Evolutionary conservation across 2,329 filamentous ascomycete genomes (phyloP).

Genomic region (Alternaria metachromatica): DNA sequence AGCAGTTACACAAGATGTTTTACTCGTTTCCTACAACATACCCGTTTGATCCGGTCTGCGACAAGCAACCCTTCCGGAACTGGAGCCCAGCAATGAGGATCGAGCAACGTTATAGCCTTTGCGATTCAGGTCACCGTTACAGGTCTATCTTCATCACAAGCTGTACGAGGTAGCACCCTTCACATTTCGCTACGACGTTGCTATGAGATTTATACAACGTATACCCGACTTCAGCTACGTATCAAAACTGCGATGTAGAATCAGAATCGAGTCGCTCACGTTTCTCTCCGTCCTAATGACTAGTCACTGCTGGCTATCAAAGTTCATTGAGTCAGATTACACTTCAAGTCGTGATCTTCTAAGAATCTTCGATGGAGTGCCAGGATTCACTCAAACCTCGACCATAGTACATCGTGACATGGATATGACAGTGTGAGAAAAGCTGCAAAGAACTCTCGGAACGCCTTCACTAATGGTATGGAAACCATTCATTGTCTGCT

Average conservation of each 20-base stretch:
- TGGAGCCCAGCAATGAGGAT: neutral
- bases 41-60: neutral
- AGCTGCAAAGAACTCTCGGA: neutral
- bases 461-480: neutral
- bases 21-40: neutral
- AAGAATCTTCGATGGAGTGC: neutral
- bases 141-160: neutral
- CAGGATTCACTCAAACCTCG: neutral
- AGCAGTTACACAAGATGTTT: neutral
- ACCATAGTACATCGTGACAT: neutral
- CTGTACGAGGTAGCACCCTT: neutral
- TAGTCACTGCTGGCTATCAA: neutral
- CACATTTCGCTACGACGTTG: neutral
- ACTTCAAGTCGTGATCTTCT: neutral
- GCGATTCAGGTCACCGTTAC: neutral
- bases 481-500: neutral
- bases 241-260: neutral
- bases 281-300: neutral
- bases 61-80: neutral
- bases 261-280: neutral
- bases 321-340: neutral
- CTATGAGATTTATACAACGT: neutral
- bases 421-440: neutral
- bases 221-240: neutral
- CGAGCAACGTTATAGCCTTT: neutral